A percentile compares a stretch with the other conserved stretches of the same genome.
These are phyloP conservation scores for Tuber indicum DNA, from an alignment of 495 filamentous ascomycete species.

Conservation along the genomic window DNA sequence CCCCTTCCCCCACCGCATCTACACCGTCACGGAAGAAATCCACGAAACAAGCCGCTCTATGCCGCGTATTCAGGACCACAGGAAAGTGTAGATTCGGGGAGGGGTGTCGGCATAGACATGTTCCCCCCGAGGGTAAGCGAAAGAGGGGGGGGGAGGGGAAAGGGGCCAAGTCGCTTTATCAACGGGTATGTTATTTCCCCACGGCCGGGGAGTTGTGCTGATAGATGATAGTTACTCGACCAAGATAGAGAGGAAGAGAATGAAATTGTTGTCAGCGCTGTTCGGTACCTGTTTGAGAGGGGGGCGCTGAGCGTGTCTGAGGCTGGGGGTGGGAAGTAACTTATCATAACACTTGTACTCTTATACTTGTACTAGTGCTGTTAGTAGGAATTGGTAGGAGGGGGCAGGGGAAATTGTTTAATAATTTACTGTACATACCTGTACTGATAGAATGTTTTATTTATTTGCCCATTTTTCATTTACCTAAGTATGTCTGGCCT, in stretches of 20 bases:
- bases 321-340: neutral
- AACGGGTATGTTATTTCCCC: constrained; percentile 47
- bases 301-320: constrained; percentile 13
- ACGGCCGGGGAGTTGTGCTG: neutral
- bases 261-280: constrained; percentile 27
- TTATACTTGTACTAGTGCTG: neutral
- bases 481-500: neutral
- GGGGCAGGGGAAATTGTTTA: neutral
- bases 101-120: constrained; percentile 49
- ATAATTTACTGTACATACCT: neutral
- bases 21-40: constrained; percentile 24
- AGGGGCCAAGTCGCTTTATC: constrained; percentile 48
- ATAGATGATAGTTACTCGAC: constrained; percentile 40
- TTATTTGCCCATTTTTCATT: neutral
- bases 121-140: constrained; percentile 14
- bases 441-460: neutral
- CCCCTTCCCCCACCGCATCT: constrained; percentile 8
- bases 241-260: constrained; percentile 40
- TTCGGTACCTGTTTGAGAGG: constrained; percentile 34
- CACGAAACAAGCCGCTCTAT: constrained; percentile 43
- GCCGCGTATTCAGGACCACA: constrained; percentile 48
- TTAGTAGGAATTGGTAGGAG: neutral
- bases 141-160: constrained; percentile 1
- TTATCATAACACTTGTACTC: neutral
- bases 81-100: constrained; percentile 48